Evolutionary conservation across 495 filamentous ascomycete genomes (phyloP).

Genomic region (Articulospora tetracladia): DNA sequence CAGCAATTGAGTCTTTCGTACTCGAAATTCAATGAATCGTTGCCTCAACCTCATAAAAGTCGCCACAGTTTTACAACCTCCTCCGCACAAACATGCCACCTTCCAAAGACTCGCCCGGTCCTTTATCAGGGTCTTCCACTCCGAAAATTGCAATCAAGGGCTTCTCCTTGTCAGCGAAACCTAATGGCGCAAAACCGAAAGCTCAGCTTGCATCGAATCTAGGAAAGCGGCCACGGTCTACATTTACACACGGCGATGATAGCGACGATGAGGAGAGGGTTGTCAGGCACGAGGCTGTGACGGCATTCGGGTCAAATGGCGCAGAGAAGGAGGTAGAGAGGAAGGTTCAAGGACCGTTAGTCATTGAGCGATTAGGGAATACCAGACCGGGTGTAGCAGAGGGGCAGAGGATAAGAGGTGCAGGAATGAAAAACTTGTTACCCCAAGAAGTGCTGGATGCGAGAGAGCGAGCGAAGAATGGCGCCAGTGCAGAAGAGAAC

Average conservation of each 20-base stretch:
- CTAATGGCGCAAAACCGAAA: slow-evolving; percentile 1
- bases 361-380: slow-evolving; percentile 64
- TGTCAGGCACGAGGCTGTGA: slow-evolving; percentile 32
- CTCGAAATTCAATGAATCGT: background rate
- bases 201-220: slow-evolving; percentile 11
- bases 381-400: slow-evolving; percentile 59
- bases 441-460: slow-evolving; percentile 46
- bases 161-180: slow-evolving; percentile 15
- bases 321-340: slow-evolving; percentile 25
- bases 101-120: slow-evolving; percentile 9
- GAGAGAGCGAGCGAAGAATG: slow-evolving; percentile 13
- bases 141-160: slow-evolving; percentile 26
- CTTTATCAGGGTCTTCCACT: background rate
- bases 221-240: slow-evolving; percentile 21
- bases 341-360: slow-evolving; percentile 43
- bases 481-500: slow-evolving; percentile 18
- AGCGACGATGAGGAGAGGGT: background rate
- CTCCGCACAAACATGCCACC: slow-evolving; percentile 19
- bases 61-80: too few species aligned
- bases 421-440: slow-evolving; percentile 41
- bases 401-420: slow-evolving; percentile 47
- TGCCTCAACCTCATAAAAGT: background rate
- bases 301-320: slow-evolving; percentile 32
- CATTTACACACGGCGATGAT: slow-evolving; percentile 13
- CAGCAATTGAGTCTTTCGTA: too few species aligned